A percentile compares a stretch with the other conserved stretches of the same genome.
These are phyloP conservation scores for Candida frijolesensis DNA, from an alignment of 1,139 yeast species.

Conservation along the genomic window DNA sequence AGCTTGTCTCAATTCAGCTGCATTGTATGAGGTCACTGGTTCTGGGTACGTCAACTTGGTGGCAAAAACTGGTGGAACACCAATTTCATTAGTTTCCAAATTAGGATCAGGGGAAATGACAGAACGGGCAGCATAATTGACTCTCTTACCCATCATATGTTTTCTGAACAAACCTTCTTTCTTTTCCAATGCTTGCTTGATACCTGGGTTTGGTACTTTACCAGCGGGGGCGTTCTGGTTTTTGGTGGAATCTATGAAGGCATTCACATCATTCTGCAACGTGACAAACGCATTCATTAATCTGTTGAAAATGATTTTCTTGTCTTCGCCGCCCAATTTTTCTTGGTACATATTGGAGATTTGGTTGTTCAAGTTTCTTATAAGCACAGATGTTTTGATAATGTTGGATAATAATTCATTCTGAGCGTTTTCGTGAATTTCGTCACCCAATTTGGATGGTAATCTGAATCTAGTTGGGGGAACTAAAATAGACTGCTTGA, in stretches of 20 bases:
- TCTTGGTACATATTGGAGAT: conserved; percentile 64
- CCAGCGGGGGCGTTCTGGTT: conserved; percentile 72
- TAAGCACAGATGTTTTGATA: conserved; percentile 75
- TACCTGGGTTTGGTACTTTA: conserved; percentile 86
- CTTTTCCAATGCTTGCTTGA: conserved; percentile 96
- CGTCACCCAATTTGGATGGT: conserved; percentile 97
- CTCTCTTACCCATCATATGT: conserved; percentile 99
- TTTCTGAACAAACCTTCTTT: conserved; percentile 98
- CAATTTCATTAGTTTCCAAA: conserved; percentile 95
- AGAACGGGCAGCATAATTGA: conserved; percentile 97
- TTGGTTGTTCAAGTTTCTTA: conserved; percentile 87
- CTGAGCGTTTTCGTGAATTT: conserved; percentile 91
- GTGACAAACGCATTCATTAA: conserved; percentile 95
- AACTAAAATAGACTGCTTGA: conserved; percentile 82
- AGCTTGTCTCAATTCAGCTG: conserved; percentile 87
- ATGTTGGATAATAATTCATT: conserved; percentile 84
- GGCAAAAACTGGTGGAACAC: conserved; percentile 99
- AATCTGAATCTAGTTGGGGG: conserved; percentile 97
- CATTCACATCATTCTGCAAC: conserved; percentile 92
- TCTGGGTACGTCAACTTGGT: conserved; percentile 94
- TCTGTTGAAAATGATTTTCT: conserved; percentile 79
- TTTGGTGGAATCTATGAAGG: conserved; percentile 89
- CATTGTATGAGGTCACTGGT: conserved; percentile 95
- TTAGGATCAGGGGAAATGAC: conserved; percentile 99
- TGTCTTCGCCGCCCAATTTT: conserved; percentile 59